These are phyloP conservation scores for Biscogniauxia mediterranea DNA, from an alignment of 2,329 filamentous ascomycete genomes.

Conservation along the genomic window DNA sequence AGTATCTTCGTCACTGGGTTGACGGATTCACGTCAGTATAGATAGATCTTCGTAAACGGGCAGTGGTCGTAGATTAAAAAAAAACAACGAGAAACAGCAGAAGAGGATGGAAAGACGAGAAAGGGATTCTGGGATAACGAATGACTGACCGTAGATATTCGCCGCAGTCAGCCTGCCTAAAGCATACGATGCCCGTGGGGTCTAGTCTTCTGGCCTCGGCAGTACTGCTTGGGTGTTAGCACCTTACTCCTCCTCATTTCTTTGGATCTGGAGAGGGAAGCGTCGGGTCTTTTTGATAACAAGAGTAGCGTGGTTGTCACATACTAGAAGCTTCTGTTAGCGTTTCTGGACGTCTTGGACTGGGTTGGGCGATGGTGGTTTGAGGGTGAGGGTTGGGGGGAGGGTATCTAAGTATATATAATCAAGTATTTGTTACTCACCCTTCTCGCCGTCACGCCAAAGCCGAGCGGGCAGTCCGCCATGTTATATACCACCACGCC, in stretches of 20 bases:
- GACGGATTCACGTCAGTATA: no score
- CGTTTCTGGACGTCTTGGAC: no score
- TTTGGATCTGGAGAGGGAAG: not conserved
- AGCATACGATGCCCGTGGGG: slow-evolving; percentile 84
- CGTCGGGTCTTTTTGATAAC: not conserved
- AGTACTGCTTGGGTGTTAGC: slow-evolving; percentile 58
- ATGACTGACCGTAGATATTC: slow-evolving; percentile 69
- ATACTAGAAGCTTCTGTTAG: no score
- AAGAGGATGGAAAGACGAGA: no score
- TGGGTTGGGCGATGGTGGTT: no score
- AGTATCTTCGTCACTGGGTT: slow-evolving; percentile 66
- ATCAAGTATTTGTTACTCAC: slow-evolving; percentile 7
- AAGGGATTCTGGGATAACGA: no score
- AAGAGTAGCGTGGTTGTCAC: no score
- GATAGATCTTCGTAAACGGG: no score
- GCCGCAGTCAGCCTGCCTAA: slow-evolving; percentile 89
- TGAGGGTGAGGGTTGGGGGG: no score
- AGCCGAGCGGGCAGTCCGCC: slow-evolving; percentile 91
- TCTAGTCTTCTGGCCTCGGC: slow-evolving; percentile 81
- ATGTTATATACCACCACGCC: slow-evolving; percentile 88
- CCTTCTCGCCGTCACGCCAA: slow-evolving; percentile 72
- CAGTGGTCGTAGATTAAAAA: no score
- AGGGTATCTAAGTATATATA: no score
- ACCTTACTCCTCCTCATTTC: not conserved
- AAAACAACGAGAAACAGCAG: no score